Conservation (phyloP, 345 rosid genomes). For the Psidium guajava region DNA sequence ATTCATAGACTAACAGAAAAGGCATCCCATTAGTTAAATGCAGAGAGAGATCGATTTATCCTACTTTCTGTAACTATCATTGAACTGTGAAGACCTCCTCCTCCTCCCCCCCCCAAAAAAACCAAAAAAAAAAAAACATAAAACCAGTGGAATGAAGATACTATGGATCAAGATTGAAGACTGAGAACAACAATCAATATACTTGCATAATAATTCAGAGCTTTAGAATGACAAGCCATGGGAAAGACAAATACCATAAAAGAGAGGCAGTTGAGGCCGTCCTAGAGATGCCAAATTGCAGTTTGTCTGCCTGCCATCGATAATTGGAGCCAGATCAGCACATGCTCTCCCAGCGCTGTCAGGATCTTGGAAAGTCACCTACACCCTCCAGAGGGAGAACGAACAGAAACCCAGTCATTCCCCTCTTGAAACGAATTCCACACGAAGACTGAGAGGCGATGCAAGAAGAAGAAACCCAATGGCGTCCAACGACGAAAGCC, state of each 20-base stretch:
- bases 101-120: no score
- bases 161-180: background rate
- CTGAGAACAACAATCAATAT: background rate
- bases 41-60: background rate
- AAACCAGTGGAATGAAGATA: background rate
- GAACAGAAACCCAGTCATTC: constrained; percentile 26
- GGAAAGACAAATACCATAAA: constrained; percentile 34
- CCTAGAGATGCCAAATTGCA: constrained; percentile 97
- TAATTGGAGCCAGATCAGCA: constrained; percentile 67
- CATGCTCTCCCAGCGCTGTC: constrained; percentile 97
- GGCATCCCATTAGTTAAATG: background rate
- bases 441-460: no score
- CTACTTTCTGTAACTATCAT: background rate
- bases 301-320: constrained; percentile 92
- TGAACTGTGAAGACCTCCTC: background rate
- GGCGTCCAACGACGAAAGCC: no score
- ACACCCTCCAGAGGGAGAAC: constrained; percentile 13
- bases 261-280: constrained; percentile 50
- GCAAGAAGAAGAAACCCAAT: no score
- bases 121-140: no score
- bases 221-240: constrained; percentile 23
- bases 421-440: background rate
- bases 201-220: background rate
- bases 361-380: constrained; percentile 97
- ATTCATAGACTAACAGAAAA: background rate